phyloP scores from a whole-genome alignment of 176 grass and related monocot genomes.

The Thalia dealbata region DNA sequence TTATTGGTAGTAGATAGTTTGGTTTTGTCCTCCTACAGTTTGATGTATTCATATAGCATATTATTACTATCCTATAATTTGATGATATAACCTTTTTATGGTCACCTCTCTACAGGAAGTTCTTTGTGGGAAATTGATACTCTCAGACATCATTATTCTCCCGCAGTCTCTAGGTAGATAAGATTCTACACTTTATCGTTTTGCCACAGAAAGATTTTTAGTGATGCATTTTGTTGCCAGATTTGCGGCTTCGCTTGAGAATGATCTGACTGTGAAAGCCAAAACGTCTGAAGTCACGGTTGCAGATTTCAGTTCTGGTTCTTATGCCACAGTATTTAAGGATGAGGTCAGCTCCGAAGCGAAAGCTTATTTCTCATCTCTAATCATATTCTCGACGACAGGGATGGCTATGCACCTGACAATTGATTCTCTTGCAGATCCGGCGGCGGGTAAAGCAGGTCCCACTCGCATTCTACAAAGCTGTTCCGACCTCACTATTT shows the following conservation, averaged over 20 bases:
- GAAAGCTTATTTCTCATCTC: neutral
- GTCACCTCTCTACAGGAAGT: slow-evolving; percentile 50
- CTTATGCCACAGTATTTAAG: slow-evolving; percentile 79
- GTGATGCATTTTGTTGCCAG: slow-evolving; percentile 30
- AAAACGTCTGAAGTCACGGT: slow-evolving; percentile 89
- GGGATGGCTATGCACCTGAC: neutral
- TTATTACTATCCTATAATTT: neutral
- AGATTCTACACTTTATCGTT: neutral
- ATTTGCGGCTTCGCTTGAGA: slow-evolving; percentile 77
- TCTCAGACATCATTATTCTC: slow-evolving; percentile 65
- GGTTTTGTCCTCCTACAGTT: neutral
- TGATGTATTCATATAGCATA: neutral
- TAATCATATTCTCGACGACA: neutral
- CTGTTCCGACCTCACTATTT: slow-evolving; percentile 55
- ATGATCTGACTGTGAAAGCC: slow-evolving; percentile 75
- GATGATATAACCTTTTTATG: neutral
- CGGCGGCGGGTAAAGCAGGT: slow-evolving; percentile 85
- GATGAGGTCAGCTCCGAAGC: slow-evolving; percentile 54
- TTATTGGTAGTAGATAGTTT: neutral
- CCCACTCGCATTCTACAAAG: slow-evolving; percentile 85
- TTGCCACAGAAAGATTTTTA: slow-evolving; percentile 10
- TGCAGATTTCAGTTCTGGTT: slow-evolving; percentile 82
- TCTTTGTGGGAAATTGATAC: slow-evolving; percentile 95
- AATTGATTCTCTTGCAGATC: slow-evolving; percentile 39
- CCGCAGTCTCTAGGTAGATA: slow-evolving; percentile 77